Evolutionary conservation across 2,329 filamentous ascomycete species (phyloP).

Genomic region (Cordyceps cicadae): DNA sequence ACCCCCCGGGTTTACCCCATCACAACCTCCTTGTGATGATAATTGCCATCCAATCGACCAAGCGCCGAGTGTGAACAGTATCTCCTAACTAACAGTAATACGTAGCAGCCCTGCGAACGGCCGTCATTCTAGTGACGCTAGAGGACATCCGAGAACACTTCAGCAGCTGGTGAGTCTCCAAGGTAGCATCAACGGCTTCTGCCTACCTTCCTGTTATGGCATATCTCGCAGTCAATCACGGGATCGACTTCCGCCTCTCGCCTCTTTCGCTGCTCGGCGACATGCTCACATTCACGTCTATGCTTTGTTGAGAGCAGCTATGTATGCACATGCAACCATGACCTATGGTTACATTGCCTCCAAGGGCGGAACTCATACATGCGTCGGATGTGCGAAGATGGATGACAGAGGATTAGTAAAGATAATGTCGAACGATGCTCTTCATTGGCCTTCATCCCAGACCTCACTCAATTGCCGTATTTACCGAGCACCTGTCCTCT

Average conservation of each 20-base stretch:
- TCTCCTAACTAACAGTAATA: neutral
- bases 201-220: neutral
- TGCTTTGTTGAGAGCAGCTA: neutral
- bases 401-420: neutral
- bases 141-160: neutral
- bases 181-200: slow-evolving; percentile 3
- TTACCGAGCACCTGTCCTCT: too few species aligned
- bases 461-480: too few species aligned
- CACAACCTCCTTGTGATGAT: neutral
- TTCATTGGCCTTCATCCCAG: too few species aligned
- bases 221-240: neutral
- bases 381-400: neutral
- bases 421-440: too few species aligned
- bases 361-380: neutral
- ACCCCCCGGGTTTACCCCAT: neutral
- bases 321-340: neutral
- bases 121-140: neutral
- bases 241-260: neutral
- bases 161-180: neutral
- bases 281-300: neutral
- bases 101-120: neutral
- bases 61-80: neutral
- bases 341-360: neutral
- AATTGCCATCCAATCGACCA: neutral
- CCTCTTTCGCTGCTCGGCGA: neutral